These are phyloP conservation scores for Mucor lusitanicus DNA, from an alignment of 371 early-diverging fungal species.

Conservation along the genomic window DNA sequence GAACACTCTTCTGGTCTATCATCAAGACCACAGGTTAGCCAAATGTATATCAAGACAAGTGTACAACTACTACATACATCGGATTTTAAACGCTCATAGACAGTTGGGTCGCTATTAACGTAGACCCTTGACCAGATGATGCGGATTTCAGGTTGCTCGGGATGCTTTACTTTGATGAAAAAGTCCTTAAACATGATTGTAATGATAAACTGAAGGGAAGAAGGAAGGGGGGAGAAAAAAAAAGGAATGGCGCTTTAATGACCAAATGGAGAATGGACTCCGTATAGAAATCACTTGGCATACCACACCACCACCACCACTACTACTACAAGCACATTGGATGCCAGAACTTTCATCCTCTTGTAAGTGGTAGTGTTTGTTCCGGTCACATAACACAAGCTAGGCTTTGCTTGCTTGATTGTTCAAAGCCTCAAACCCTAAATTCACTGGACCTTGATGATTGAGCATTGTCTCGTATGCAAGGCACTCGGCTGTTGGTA, in stretches of 20 bases:
- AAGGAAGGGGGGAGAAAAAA: background rate
- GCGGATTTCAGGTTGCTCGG: background rate
- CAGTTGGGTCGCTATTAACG: background rate
- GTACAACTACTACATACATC: background rate
- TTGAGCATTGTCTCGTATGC: background rate
- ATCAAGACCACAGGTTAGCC: background rate
- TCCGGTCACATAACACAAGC: conserved; percentile 1
- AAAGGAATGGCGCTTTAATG: background rate
- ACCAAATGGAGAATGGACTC: background rate
- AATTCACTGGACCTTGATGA: background rate
- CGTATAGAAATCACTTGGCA: conserved; percentile 5
- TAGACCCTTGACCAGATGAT: background rate
- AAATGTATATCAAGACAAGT: background rate
- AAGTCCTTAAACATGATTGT: background rate
- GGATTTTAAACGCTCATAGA: conserved; percentile 1
- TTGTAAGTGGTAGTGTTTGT: background rate
- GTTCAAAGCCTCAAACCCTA: background rate
- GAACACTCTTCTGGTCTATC: conserved; percentile 1
- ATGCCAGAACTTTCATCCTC: conserved; percentile 2
- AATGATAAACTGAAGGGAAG: background rate
- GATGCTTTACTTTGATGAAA: conserved; percentile 4
- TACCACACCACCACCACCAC: background rate
- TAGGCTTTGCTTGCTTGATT: background rate
- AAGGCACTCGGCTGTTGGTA: background rate
- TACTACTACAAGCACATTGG: background rate